Evolutionary conservation across 2,329 filamentous ascomycete genomes (phyloP).

Genomic region (Neurospora sp.): DNA sequence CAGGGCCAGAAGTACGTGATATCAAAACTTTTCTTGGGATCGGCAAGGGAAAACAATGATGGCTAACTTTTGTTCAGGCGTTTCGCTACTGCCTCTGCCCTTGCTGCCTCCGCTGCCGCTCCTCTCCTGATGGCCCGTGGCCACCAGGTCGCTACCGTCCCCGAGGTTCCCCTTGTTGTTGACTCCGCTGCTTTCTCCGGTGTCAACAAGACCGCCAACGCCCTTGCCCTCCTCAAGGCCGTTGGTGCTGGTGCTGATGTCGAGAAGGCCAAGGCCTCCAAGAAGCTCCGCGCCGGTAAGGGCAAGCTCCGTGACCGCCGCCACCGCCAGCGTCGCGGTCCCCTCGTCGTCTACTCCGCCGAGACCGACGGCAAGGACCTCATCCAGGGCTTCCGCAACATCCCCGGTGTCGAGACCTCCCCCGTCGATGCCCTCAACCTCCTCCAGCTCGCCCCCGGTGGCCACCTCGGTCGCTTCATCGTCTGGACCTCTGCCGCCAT

Average conservation of each 20-base stretch:
- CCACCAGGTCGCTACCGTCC: slow-evolving; percentile 84
- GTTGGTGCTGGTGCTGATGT: slow-evolving; percentile 85
- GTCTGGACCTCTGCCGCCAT: slow-evolving; percentile 98
- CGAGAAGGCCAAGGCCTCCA: slow-evolving; percentile 91
- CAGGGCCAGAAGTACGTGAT: slow-evolving; percentile 80
- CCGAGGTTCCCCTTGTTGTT: slow-evolving; percentile 95
- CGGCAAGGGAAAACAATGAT: slow-evolving; percentile 19
- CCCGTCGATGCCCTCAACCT: slow-evolving; percentile 94
- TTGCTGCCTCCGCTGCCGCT: slow-evolving; percentile 91
- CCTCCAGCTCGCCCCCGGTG: slow-evolving; percentile 96
- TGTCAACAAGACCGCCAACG: slow-evolving; percentile 78
- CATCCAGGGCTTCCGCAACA: slow-evolving; percentile 93
- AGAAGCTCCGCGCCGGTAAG: slow-evolving; percentile 97
- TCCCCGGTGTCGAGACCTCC: slow-evolving; percentile 94
- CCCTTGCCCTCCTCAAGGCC: slow-evolving; percentile 78
- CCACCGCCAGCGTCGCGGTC: slow-evolving; percentile 94
- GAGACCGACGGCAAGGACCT: slow-evolving; percentile 93
- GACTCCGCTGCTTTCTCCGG: slow-evolving; percentile 81
- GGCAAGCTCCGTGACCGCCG: slow-evolving; percentile 96
- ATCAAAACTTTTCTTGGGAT: neutral
- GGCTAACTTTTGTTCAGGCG: slow-evolving; percentile 46
- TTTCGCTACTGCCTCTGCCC: slow-evolving; percentile 93
- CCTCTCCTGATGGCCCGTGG: slow-evolving; percentile 94
- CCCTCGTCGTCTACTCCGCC: slow-evolving; percentile 95
- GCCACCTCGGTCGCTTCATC: slow-evolving; percentile 97